These are phyloP conservation scores for Suillus americanus DNA, from an alignment of 768 basidiomycete genomes.

Conservation along the genomic window DNA sequence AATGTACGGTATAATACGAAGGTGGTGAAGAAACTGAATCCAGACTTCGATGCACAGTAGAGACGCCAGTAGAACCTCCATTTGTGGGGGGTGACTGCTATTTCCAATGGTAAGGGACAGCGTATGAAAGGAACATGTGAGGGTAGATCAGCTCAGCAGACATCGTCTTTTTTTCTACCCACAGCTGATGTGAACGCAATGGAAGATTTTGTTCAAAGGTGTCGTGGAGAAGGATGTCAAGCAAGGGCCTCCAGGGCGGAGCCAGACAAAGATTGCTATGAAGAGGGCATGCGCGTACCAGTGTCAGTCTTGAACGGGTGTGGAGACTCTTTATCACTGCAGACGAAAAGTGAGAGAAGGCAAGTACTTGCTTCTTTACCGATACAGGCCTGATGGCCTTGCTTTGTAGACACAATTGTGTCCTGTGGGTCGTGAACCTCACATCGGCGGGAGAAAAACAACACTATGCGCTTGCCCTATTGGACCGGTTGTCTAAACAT, in stretches of 20 bases:
- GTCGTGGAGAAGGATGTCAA: neutral
- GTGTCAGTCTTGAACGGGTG: constrained; percentile 33
- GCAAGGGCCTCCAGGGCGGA: neutral
- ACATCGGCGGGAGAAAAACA: constrained; percentile 21
- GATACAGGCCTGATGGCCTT: constrained; percentile 25
- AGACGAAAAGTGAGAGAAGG: constrained; percentile 17
- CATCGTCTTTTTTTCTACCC: neutral
- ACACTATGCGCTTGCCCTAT: constrained; percentile 21
- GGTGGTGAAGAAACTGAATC: too few relatives aligned
- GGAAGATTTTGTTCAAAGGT: constrained; percentile 4
- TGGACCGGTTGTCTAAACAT: constrained; percentile 18
- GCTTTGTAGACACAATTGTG: constrained; percentile 22
- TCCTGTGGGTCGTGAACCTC: constrained; percentile 19
- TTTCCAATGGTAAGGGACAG: too few relatives aligned
- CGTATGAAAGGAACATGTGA: too few relatives aligned
- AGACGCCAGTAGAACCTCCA: too few relatives aligned
- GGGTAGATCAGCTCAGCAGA: neutral
- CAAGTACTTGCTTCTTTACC: constrained; percentile 16
- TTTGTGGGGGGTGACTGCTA: too few relatives aligned
- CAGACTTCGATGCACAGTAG: too few relatives aligned
- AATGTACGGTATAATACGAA: too few relatives aligned
- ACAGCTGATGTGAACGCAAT: neutral
- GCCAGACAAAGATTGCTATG: constrained; percentile 13
- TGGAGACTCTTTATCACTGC: constrained; percentile 26
- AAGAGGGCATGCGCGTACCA: constrained; percentile 27